Evolutionary conservation across 2,329 filamentous ascomycete species (phyloP).

Genomic region (Aplosporella prunicola): DNA sequence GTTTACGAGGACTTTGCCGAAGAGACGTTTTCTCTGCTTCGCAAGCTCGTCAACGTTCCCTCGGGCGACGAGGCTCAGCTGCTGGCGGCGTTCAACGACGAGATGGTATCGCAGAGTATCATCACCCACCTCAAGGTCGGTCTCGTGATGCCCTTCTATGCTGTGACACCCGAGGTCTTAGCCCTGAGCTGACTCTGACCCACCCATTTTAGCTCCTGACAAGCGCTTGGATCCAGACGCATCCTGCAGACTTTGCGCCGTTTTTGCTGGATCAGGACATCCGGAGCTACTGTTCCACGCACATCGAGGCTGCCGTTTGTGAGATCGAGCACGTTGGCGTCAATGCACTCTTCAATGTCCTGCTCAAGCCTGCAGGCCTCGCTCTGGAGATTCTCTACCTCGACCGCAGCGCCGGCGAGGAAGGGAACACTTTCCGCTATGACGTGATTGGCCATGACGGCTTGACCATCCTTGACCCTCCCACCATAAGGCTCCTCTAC

Average conservation of each 20-base stretch:
- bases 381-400: constrained; percentile 84
- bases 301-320: constrained; percentile 63
- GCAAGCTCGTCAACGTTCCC: constrained; percentile 50
- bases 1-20: constrained; percentile 78
- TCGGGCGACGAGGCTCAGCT: constrained; percentile 47
- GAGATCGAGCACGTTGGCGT: constrained; percentile 92
- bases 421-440: constrained; percentile 64
- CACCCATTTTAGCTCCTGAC: constrained; percentile 57
- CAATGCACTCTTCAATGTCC: constrained; percentile 62
- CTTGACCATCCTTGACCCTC: constrained; percentile 33
- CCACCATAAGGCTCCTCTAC: constrained; percentile 61
- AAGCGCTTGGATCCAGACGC: constrained; percentile 71
- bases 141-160: neutral
- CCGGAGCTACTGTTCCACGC: constrained; percentile 57
- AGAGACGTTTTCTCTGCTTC: constrained; percentile 60
- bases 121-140: constrained; percentile 68
- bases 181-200: constrained; percentile 11
- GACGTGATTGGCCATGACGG: constrained; percentile 41
- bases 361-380: constrained; percentile 70
- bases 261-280: constrained; percentile 55
- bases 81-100: constrained; percentile 63
- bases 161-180: constrained; percentile 1
- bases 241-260: constrained; percentile 57
- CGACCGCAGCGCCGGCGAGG: constrained; percentile 68
- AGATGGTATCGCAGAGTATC: constrained; percentile 58